A percentile compares a stretch with the other conserved stretches of the same genome.
Evolutionary conservation across 805 yeast species (phyloP).

Genomic region (Pichia nanzhaoensis): DNA sequence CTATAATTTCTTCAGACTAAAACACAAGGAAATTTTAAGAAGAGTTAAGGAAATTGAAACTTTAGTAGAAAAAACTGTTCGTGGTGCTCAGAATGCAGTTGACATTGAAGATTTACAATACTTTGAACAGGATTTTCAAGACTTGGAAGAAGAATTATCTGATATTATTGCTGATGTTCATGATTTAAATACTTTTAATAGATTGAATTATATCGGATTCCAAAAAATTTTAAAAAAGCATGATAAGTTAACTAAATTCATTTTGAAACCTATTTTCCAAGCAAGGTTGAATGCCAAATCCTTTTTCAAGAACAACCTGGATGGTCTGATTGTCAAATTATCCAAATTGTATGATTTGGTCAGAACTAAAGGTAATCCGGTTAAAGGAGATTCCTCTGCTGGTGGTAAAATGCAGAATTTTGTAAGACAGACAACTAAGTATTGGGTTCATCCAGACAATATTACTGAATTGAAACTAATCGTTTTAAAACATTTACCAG

Average conservation of each 20-base stretch:
- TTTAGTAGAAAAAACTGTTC: conserved; percentile 54
- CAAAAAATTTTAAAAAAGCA: conserved; percentile 95
- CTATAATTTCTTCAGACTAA: conserved; percentile 82
- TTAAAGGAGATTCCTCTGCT: conserved; percentile 92
- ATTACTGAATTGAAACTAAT: conserved; percentile 92
- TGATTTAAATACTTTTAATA: conserved; percentile 88
- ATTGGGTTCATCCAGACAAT: conserved; percentile 99
- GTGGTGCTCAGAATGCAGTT: conserved; percentile 35
- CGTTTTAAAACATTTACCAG: conserved; percentile 92
- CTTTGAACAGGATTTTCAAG: conserved; percentile 62
- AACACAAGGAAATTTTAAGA: conserved; percentile 77
- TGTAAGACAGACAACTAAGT: conserved; percentile 96
- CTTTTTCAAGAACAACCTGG: conserved; percentile 92
- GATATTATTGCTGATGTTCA: conserved; percentile 97
- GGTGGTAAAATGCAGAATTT: conserved; percentile 98
- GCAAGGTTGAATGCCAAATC: conserved; percentile 91
- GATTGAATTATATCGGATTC: conserved; percentile 94
- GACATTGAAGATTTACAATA: conserved; percentile 28
- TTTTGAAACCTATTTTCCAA: conserved; percentile 85
- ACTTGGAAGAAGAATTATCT: conserved; percentile 65
- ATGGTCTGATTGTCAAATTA: conserved; percentile 77
- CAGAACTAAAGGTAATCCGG: conserved; percentile 93
- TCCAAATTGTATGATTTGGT: conserved; percentile 88
- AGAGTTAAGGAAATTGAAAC: conserved; percentile 77
- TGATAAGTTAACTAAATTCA: conserved; percentile 79